A percentile compares a stretch with the other conserved stretches of the same genome.
Conservation (phyloP, 2,329 filamentous ascomycete species). For the Metarhizium rileyi region DNA sequence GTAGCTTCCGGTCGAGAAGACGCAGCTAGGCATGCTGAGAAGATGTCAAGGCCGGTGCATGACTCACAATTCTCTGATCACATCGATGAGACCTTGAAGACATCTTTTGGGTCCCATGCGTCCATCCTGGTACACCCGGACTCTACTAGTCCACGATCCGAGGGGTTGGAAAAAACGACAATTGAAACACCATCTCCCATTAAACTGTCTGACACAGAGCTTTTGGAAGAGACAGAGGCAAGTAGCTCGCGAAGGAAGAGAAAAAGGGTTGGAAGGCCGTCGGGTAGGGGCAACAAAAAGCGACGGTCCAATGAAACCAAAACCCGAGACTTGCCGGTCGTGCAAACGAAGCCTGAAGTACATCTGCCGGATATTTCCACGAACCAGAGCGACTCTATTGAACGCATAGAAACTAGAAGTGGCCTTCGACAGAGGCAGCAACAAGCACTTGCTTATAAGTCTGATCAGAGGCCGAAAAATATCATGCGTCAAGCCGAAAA, state of each 20-base stretch:
- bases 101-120: not conserved
- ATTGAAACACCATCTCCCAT: constrained; percentile 10
- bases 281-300: constrained; percentile 8
- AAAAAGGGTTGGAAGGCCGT: constrained; percentile 19
- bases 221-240: not conserved
- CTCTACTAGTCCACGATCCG: constrained; percentile 8
- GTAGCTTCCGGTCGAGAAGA: not conserved
- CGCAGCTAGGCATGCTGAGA: not conserved
- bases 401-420: constrained; percentile 11
- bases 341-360: not conserved
- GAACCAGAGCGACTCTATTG: too few species aligned
- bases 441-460: not conserved
- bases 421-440: constrained; percentile 11
- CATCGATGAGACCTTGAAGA: not conserved
- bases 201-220: constrained; percentile 15
- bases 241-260: constrained; percentile 11
- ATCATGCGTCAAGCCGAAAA: constrained; percentile 5
- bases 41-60: not conserved
- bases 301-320: constrained; percentile 14
- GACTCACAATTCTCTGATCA: not conserved
- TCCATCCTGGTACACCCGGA: constrained; percentile 16
- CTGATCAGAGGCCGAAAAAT: not conserved
- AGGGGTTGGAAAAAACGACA: constrained; percentile 6
- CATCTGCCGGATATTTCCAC: not conserved
- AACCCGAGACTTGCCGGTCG: not conserved